Evolutionary conservation across 352 stramenopile genomes (phyloP), one percentile per base, ranked within the genome.

Genomic region (Phytophthora fragariae): DNA sequence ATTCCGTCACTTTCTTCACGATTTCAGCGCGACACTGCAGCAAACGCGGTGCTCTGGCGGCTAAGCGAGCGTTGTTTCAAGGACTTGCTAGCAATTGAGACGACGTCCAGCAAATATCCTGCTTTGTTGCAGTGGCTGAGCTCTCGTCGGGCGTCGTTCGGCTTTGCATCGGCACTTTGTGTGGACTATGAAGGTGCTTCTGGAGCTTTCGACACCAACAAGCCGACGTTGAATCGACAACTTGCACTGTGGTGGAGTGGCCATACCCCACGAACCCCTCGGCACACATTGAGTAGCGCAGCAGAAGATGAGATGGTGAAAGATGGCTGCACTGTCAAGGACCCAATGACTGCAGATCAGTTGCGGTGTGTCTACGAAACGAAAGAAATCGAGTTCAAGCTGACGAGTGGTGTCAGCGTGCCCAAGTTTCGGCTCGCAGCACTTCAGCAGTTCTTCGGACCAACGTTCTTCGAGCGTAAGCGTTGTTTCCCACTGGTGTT

Each of bases 331-430:
- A 6, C 19, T 21, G 7, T 1, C 21, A 41, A 39, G n/a, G 4
- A 8, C 1, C 44, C 37, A 1, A 61, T 63, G 35, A 72, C 75
- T 24, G 53, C 62, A 7, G 37, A 50, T 9, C 73, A 75, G 39
- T 47, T 83, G 17, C n/a, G 54, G 14, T 70, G 47, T 4, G 10
- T 83, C 21, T 76, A 80, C 46, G 67, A 79, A 27, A 76, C 70
- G 4, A 70, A 85, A 21, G 81, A 86, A n/a, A 75, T 85, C 12
- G 69, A 76, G 21, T 89, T 89, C 47, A 85, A 84, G 58, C 57
- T 83, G 27, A 75, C 70, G 0, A 70, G 70, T 24, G 79, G 69
- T 1, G 65, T 78, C 21, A 54, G 70, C 14, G 67, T 82, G 5
- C 64, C 77, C 1, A 88, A 85, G 57, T 85, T 82, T 54, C 81